Evolutionary conservation across 139 green algal species (phyloP).

Genomic region (Gonium pectorale): DNA sequence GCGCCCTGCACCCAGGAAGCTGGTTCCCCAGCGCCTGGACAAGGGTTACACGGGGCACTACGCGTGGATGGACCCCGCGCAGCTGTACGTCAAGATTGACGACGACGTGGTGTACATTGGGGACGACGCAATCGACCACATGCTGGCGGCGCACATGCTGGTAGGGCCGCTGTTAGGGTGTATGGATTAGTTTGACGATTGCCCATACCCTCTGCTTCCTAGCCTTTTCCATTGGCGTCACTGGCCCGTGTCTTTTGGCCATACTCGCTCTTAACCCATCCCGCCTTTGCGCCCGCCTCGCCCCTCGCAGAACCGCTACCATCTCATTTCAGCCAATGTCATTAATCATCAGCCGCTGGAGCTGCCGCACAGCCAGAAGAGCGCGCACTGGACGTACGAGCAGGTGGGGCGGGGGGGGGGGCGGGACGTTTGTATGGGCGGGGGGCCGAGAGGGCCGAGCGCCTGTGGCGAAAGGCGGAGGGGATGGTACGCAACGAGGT

Average conservation of each 20-base stretch:
- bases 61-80: slow-evolving; percentile 41
- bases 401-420: not conserved
- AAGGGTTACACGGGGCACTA: slow-evolving; percentile 44
- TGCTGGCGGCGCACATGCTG: slow-evolving; percentile 37
- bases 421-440: too few species aligned
- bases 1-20: slow-evolving; percentile 33
- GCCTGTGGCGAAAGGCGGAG: too few species aligned
- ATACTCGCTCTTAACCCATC: too few species aligned
- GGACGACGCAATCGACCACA: slow-evolving; percentile 38
- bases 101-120: slow-evolving; percentile 45
- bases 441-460: too few species aligned
- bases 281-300: not conserved
- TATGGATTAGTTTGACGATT: too few species aligned
- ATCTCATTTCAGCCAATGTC: slow-evolving; percentile 42
- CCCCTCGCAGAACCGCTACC: slow-evolving; percentile 23
- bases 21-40: slow-evolving; percentile 26
- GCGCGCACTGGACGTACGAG: slow-evolving; percentile 23
- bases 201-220: too few species aligned
- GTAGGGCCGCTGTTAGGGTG: not conserved
- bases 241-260: too few species aligned
- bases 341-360: slow-evolving; percentile 44
- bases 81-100: slow-evolving; percentile 49
- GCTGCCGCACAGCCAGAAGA: slow-evolving; percentile 30
- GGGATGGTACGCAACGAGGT: too few species aligned
- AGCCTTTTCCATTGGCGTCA: too few species aligned